Evolutionary conservation across 441 rosid genomes (phyloP).

Genomic region (Populus hybrid): DNA sequence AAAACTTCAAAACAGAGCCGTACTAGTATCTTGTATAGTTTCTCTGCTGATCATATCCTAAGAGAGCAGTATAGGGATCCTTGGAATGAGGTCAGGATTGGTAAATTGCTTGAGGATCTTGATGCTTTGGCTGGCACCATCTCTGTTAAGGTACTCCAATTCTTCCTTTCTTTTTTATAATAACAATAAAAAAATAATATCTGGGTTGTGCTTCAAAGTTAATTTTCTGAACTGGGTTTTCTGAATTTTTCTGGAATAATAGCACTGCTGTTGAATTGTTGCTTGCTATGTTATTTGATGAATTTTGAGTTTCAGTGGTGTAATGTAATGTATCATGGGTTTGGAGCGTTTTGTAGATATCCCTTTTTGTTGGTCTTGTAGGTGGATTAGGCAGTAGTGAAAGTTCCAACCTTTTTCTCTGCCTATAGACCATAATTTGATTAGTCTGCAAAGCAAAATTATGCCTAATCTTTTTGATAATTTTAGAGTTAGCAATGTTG

Average conservation of each 20-base stretch:
- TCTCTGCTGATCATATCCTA: slow-evolving; percentile 62
- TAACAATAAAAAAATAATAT: too few relatives aligned
- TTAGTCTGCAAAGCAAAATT: neutral
- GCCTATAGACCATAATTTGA: neutral
- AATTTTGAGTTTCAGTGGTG: neutral
- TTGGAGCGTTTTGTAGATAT: neutral
- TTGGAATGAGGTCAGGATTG: slow-evolving; percentile 81
- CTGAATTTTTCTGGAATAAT: neutral
- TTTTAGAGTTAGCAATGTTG: slow-evolving; percentile 5
- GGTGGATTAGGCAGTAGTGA: neutral
- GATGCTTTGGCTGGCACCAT: slow-evolving; percentile 91
- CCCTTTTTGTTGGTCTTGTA: neutral
- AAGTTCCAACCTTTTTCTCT: neutral
- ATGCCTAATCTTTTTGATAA: neutral
- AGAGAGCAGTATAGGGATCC: slow-evolving; percentile 88
- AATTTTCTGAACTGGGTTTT: neutral
- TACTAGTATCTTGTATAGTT: slow-evolving; percentile 58
- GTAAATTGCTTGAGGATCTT: slow-evolving; percentile 84
- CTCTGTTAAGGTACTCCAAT: slow-evolving; percentile 69
- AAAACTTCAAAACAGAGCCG: slow-evolving; percentile 64
- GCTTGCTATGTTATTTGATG: neutral
- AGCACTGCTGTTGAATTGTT: neutral
- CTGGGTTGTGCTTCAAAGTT: neutral
- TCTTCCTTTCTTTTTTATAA: neutral
- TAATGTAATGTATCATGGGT: neutral